Evolutionary conservation across 2,329 filamentous ascomycete species (phyloP), one percentile per base, ranked within the genome.

Genomic region (Stachybotrys elegans): DNA sequence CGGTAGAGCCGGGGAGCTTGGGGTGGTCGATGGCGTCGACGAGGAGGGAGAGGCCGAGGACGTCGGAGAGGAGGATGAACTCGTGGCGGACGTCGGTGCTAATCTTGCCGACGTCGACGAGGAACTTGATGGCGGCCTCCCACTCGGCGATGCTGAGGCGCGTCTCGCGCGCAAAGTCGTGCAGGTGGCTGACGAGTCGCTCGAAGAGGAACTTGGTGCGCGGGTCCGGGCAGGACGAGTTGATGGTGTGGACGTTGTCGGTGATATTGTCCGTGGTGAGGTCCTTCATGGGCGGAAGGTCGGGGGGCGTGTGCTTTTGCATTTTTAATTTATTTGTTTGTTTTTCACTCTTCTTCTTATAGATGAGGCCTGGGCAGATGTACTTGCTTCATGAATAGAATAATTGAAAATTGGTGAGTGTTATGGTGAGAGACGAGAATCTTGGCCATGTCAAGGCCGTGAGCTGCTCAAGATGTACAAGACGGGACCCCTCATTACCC

Each of bases 11-110:
- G 2, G 75, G 53, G 0, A 83, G 84, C 62, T 88, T 89, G 5
- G 86, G 86, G 61, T 89, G 85, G 62, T 88, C 81, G 63, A 90
- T 88, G 45, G 76, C 75, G 67, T 90, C 86, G 50, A 90, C 81
- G 6, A 90, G 77, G 43, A 88, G 74, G 6, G 83, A 88, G 31
- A 91, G 75, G 5, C 86, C 86, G 20, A 90, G 73, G 34, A 87
- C 73, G 58, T 90, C 86, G 44, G 81, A 86, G 43, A 90, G 78
- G 27, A 89, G 76, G 57, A 90, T 88, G 67, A 86, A 88, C 71
- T 87, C 84, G n/a, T 19, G 16, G 6, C 29, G 17, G 5, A 32
- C 14, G 17, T 9, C 25, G n/a, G 9, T n/a, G n/a, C 9, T 29
- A n/a, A 29, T 29, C 25, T 9, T 9, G 25, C n/a, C 9, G n/a